phyloP scores from a whole-genome alignment of 495 filamentous ascomycete species.

The Aspergillus heteromorphus region DNA sequence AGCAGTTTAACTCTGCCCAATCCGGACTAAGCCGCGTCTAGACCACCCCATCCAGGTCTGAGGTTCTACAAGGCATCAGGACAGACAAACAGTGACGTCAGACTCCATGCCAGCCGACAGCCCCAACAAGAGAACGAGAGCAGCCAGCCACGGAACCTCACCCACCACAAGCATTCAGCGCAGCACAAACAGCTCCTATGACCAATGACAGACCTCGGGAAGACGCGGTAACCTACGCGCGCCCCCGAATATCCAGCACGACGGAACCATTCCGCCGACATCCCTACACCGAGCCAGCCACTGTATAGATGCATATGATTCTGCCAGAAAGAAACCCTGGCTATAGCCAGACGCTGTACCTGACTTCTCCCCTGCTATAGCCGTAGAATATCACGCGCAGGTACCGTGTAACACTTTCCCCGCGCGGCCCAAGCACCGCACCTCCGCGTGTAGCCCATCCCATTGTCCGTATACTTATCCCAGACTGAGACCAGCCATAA shows the following conservation, averaged over 20 bases:
- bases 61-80: too few relatives aligned
- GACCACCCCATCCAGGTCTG: too few relatives aligned
- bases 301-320: background rate
- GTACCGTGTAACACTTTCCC: background rate
- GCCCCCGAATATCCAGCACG: constrained; percentile 12
- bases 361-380: background rate
- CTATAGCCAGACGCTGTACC: background rate
- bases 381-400: background rate
- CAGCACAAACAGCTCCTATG: background rate
- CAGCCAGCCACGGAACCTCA: background rate
- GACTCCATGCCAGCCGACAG: background rate
- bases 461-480: background rate
- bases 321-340: background rate
- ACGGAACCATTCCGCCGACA: constrained; percentile 21
- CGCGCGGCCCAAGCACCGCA: background rate
- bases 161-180: background rate
- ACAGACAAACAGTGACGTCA: background rate
- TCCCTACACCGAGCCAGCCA: too few relatives aligned
- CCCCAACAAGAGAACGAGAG: background rate
- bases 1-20: background rate
- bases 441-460: background rate
- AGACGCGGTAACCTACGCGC: constrained; percentile 21
- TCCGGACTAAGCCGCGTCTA: background rate
- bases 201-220: constrained; percentile 12
- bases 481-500: background rate